Conservation (phyloP, 2,329 filamentous ascomycete species). For the Cercospora citrullina region DNA sequence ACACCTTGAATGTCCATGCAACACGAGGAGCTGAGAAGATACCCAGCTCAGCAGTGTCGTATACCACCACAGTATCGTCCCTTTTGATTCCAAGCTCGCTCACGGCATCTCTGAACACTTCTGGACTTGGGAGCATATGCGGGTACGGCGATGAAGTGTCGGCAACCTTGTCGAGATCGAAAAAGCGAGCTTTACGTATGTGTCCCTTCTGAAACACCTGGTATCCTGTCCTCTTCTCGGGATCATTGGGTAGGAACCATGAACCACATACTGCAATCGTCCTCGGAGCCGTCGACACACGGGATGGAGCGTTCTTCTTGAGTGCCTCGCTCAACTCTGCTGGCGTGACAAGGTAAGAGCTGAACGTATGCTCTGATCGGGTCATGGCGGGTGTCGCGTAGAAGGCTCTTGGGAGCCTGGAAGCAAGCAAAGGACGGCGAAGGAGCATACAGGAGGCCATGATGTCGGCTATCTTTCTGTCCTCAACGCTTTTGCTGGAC, state of each 20-base stretch:
- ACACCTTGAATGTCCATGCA: conserved; percentile 86
- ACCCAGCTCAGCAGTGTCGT: conserved; percentile 86
- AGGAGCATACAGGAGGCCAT: conserved; percentile 16
- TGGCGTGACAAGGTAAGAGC: conserved; percentile 83
- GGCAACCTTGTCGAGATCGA: conserved; percentile 89
- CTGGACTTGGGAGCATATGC: conserved; percentile 87
- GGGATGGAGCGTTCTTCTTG: conserved; percentile 75
- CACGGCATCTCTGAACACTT: conserved; percentile 85
- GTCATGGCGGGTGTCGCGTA: conserved; percentile 35
- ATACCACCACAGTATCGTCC: conserved; percentile 90
- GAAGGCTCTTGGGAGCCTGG: conserved; percentile 5
- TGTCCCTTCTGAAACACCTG: conserved; percentile 78
- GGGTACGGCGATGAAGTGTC: conserved; percentile 87
- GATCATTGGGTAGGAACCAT: conserved; percentile 95
- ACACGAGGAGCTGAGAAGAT: conserved; percentile 94
- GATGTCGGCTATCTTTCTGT: not conserved
- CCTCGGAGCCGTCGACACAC: conserved; percentile 76
- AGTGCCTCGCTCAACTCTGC: conserved; percentile 78
- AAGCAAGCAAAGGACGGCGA: conserved; percentile 11
- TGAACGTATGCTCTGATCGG: conserved; percentile 53
- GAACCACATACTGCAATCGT: conserved; percentile 87
- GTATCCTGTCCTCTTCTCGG: conserved; percentile 69
- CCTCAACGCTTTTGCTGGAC: conserved; percentile 10
- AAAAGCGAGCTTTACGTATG: conserved; percentile 90
- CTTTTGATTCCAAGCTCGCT: conserved; percentile 79